Base-by-base conservation (phyloP, 2,329 filamentous ascomycete species). In the Septoria linicola region DNA sequence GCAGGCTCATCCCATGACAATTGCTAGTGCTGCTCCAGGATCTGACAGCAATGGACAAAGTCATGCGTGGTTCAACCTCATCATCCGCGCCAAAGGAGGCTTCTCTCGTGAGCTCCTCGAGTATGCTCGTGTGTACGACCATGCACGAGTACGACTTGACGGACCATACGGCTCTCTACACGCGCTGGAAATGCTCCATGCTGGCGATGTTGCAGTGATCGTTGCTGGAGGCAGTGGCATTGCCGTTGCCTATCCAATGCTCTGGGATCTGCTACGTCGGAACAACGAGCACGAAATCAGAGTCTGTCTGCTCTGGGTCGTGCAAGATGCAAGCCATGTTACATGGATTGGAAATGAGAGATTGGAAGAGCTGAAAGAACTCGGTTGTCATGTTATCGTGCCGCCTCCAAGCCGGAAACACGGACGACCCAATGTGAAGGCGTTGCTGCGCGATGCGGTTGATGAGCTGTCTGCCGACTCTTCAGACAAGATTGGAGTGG, bases 1-100 rank as follows among this genome's bases (percentile, higher is more conserved):
- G 1, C 83, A 86, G 66, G 75, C 82, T 0, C 83, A 87, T 61
- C 83, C 83, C 0, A 86, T 86, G 66, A 85, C 82, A 7, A 84
- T 87, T 48, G 78, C 82, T 13, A 85, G 82, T 2, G 75, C 77
- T 0, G 80, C 81, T 8, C 78, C 80, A 2, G 46, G 27, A 36
- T 34, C 21, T 8, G 17, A 27, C 34, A 37, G 49, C 51, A n/a
- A 39, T 13, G 51, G 51, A 19, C 56, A 68, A n/a, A 57, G 61
- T 10, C 75, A 80, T 55, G 77, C 76, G 3, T 78, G 73, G 70
- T 68, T 85, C 54, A 73, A 73, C 10, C 75, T 87, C 10, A 73
- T 85, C 21, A 79, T 86, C 54, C 78, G 83, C 54, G 76, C 78
- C 3, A 78, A 81, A 57, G 67, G 75, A 37, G 82, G 83, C 10